phyloP scores from a whole-genome alignment of 2,329 filamentous ascomycete genomes.

The Seiridium cupressi region DNA sequence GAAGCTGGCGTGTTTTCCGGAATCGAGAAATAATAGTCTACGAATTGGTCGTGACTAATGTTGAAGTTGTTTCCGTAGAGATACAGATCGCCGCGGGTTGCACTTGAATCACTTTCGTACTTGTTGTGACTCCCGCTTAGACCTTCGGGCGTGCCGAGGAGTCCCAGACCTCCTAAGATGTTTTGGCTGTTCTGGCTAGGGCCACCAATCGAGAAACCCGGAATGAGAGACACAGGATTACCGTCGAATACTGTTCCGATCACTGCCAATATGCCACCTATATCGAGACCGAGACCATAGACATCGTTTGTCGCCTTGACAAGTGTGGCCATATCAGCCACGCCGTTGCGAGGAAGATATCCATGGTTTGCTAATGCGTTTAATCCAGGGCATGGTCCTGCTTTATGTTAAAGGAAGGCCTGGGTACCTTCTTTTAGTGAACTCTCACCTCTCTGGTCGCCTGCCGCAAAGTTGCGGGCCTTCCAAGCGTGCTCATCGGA shows the following conservation, averaged over 20 bases:
- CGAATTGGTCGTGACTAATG: slow-evolving; percentile 49
- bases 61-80: slow-evolving; percentile 43
- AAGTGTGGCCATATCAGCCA: not conserved
- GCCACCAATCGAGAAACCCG: slow-evolving; percentile 50
- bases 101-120: slow-evolving; percentile 50
- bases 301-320: slow-evolving; percentile 16
- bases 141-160: slow-evolving; percentile 41
- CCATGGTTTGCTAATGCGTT: slow-evolving; percentile 11
- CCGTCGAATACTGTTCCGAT: slow-evolving; percentile 46
- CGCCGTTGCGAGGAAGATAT: slow-evolving; percentile 7
- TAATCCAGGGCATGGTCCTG: slow-evolving; percentile 9
- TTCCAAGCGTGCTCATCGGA: not conserved
- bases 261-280: slow-evolving; percentile 35
- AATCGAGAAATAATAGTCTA: slow-evolving; percentile 40
- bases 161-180: slow-evolving; percentile 35
- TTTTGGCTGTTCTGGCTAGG: slow-evolving; percentile 30
- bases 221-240: slow-evolving; percentile 44
- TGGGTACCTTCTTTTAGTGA: not conserved
- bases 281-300: slow-evolving; percentile 42
- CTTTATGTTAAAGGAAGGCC: not conserved
- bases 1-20: slow-evolving; percentile 20
- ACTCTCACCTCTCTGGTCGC: slow-evolving; percentile 21
- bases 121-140: slow-evolving; percentile 51
- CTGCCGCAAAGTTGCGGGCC: slow-evolving; percentile 10
- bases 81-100: slow-evolving; percentile 51